Evolutionary conservation across 257 asterid genomes (phyloP), one percentile per base, ranked within the genome.

Genomic region (Penstemon davidsonii): DNA sequence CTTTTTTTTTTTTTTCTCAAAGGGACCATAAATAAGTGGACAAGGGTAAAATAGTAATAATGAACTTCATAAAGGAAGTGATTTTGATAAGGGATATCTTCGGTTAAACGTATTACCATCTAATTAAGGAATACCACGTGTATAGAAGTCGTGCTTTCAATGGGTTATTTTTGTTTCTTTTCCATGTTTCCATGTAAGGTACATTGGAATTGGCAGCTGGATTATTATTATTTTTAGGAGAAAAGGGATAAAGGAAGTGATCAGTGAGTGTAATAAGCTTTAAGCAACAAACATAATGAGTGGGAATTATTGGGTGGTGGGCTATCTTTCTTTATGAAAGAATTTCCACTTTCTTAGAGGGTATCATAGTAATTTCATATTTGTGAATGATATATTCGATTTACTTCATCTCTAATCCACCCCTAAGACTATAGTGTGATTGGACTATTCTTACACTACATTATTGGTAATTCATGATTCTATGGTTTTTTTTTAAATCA

Each of bases 281-380:
- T 54, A 64, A 71, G 76, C 76, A 71, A 63, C 70, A 71, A 71
- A 71, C 69, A 62, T 15, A 63, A 71, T 64, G 76, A 71, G 70
- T 70, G 68, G 73, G 76, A 74, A 77, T 81, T 81, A 81, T 81
- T 68, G 68, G 41, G 66, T 64, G 76, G 71, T 65, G 86, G 86
- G 86, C 76, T 41, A 72, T 68, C 68, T 60, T 67, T 73, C 72
- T 76, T 80, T 71, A 46, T 64, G 38, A 46, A 15, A 63, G 59
- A 8, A 0, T 47, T 19, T 53, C n/a, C 56, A 61, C 74, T 80
- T 77, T 72, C 71, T 60, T n/a, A 15, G 36, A 25, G 79, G 84
- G 70, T 41, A 63, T 10, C 5, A 11, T 3, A 0, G 76, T 80
- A 38, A 76, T 65, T 76, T 73, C 58, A 5, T 2, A 1, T 12